These are phyloP conservation scores for Didymella segeticola DNA, from an alignment of 2,329 filamentous ascomycete genomes.

Conservation along the genomic window DNA sequence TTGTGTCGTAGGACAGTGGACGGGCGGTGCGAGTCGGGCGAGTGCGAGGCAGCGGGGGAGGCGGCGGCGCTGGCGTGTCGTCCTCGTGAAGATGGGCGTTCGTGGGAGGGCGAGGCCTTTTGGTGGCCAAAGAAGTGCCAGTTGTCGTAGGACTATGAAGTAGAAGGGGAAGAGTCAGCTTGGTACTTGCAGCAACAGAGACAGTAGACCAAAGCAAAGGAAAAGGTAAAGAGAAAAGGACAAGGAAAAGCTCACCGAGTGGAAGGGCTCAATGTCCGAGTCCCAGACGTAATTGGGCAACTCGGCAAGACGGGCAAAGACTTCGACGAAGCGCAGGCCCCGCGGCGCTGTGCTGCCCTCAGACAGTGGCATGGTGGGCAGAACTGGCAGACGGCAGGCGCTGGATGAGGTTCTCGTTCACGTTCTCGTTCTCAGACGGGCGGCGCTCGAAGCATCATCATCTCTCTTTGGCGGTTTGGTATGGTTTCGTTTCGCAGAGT, in stretches of 20 bases:
- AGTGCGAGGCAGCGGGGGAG: constrained; percentile 37
- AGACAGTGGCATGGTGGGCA: constrained; percentile 27
- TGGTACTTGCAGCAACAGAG: no score
- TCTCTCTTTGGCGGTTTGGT: constrained; percentile 1
- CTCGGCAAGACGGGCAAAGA: constrained; percentile 47
- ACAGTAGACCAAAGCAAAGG: no score
- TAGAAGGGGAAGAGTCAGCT: no score
- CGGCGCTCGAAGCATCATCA: constrained; percentile 2
- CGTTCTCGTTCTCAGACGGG: background rate
- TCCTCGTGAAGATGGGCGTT: constrained; percentile 32
- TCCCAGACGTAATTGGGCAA: constrained; percentile 50
- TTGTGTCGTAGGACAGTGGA: constrained; percentile 36
- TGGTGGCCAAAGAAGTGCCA: constrained; percentile 66
- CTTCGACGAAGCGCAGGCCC: constrained; percentile 36
- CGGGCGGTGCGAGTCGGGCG: constrained; percentile 41
- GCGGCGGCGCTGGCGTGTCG: constrained; percentile 27
- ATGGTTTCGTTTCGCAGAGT: no score
- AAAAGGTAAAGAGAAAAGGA: no score
- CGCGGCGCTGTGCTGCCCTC: constrained; percentile 23
- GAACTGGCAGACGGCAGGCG: constrained; percentile 1
- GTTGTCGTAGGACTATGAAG: constrained; percentile 87
- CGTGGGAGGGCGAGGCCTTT: constrained; percentile 28
- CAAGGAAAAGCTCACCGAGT: constrained; percentile 52
- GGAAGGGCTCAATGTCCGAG: constrained; percentile 54
- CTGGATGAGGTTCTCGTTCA: no score